Base-by-base conservation (phyloP, 1,284 basidiomycete genomes). In the Wallemia ichthyophaga region DNA sequence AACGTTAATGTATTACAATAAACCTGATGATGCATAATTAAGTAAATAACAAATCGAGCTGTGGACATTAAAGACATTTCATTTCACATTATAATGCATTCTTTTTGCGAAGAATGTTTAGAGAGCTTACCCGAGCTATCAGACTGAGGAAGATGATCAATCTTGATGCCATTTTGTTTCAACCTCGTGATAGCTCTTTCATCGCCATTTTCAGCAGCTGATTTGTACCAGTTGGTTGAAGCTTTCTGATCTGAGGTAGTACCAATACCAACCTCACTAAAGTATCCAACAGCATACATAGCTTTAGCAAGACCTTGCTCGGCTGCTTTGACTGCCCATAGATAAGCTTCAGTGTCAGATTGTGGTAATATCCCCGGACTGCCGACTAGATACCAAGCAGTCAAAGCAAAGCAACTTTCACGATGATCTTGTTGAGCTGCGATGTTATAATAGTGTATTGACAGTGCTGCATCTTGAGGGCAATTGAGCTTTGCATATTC, bases 401-500 rank as follows among this genome's bases (percentile, higher is more conserved):
- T 96, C 31, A 98, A 76, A 1, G 92, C 92, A 68, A 98, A 98
- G 70, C 91, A 96, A 0, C 92, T 89, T 67, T 98, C 92, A 21
- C 84, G 82, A 68, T 98, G 94, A 65, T 82, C 82, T 72, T 96
- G 91, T 69, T 96, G 92, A 1, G 92, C 94, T 25, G 91, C 89
- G 64, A 95, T 94, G 67, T 95, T 91, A 71, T 98, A 98, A 72
- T 96, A 98, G 72, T 98, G 92, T 66, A 98, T 98, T 58, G 85
- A 91, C 61, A 98, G 74, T 21, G 94, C 92, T 1, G 89, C 80
- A 69, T 98, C 92, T 68, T 91, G 85, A n/a, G 92, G 92, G 67
- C 92, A 98, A 17, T 88, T 89, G 81, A 96, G 85, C 74, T 89
- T 89, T 48, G 92, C 94, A 71, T 96, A 98, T 73, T 98, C 92